Percentiles rank a stretch among this genome's conserved stretches.
Evolutionary conservation across 768 basidiomycete species (phyloP).

Genomic region (Lentinula aciculospora): DNA sequence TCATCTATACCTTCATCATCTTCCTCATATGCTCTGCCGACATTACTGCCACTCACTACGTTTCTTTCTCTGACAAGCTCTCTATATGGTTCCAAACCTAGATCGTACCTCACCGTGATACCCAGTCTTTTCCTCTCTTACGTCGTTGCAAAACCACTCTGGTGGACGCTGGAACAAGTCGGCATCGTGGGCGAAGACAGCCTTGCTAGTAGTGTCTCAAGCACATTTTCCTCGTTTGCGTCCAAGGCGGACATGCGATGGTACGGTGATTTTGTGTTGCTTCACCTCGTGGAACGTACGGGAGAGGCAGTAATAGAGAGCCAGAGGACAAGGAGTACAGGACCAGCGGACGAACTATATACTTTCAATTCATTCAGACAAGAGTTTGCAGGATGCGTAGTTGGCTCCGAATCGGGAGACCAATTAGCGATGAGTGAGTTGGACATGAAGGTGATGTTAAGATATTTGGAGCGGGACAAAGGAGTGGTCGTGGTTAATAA

Average conservation of each 20-base stretch:
- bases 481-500: conserved; percentile 56
- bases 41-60: conserved; percentile 41
- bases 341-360: conserved; percentile 58
- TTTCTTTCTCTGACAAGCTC: conserved; percentile 56
- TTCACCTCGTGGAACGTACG: conserved; percentile 58
- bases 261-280: conserved; percentile 71
- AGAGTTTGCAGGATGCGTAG: conserved; percentile 42
- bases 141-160: conserved; percentile 72
- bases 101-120: conserved; percentile 21
- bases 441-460: conserved; percentile 69
- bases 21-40: conserved; percentile 2
- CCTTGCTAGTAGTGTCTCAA: conserved; percentile 8
- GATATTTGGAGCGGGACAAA: conserved; percentile 76
- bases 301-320: conserved; percentile 50
- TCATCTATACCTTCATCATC: conserved; percentile 21
- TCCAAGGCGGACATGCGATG: conserved; percentile 37
- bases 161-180: conserved; percentile 84
- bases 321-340: conserved; percentile 34
- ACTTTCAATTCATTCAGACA: conserved; percentile 53
- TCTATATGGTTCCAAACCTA: conserved; percentile 63
- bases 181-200: conserved; percentile 63
- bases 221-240: conserved; percentile 20
- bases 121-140: conserved; percentile 65
- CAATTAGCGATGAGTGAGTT: conserved; percentile 38
- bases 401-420: conserved; percentile 11